These are phyloP conservation scores for Dactylellina sp. DNA, from an alignment of 2,329 filamentous ascomycete species.

Conservation along the genomic window DNA sequence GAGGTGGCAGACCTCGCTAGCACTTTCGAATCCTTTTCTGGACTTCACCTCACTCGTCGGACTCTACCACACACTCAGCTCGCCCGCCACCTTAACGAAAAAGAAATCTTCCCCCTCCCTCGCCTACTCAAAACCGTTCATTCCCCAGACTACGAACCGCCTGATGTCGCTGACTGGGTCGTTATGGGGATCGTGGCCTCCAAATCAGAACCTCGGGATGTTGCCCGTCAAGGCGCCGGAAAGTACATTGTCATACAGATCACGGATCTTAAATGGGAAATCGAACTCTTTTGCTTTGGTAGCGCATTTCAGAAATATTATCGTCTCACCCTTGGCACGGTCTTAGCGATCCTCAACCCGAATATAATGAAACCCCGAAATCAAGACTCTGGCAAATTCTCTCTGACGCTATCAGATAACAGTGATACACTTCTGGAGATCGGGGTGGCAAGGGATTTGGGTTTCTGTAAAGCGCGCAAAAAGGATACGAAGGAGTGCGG, in stretches of 20 bases:
- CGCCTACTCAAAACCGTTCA: slow-evolving; percentile 85
- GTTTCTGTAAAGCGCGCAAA: slow-evolving; percentile 85
- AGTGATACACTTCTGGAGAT: slow-evolving; percentile 87
- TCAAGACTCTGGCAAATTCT: slow-evolving; percentile 84
- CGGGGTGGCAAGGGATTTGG: slow-evolving; percentile 83
- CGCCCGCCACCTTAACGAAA: slow-evolving; percentile 79
- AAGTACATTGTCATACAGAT: slow-evolving; percentile 95
- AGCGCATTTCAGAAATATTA: slow-evolving; percentile 91
- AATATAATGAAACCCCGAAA: slow-evolving; percentile 83
- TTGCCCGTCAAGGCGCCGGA: slow-evolving; percentile 72
- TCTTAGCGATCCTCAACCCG: slow-evolving; percentile 92
- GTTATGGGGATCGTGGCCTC: slow-evolving; percentile 87
- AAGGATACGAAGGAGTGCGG: slow-evolving; percentile 85
- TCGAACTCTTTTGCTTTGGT: slow-evolving; percentile 93
- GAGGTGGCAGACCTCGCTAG: slow-evolving; percentile 25
- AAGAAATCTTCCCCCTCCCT: slow-evolving; percentile 81
- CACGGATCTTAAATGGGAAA: slow-evolving; percentile 87
- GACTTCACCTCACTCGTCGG: slow-evolving; percentile 82
- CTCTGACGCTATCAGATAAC: slow-evolving; percentile 80
- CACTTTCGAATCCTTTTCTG: slow-evolving; percentile 84
- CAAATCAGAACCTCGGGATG: slow-evolving; percentile 82
- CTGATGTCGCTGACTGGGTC: slow-evolving; percentile 88
- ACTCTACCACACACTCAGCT: slow-evolving; percentile 84
- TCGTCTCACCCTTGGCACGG: slow-evolving; percentile 90
- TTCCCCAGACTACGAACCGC: slow-evolving; percentile 81